Conservation (phyloP, 176 grass and related monocot species). For the Paspalum vaginatum region DNA sequence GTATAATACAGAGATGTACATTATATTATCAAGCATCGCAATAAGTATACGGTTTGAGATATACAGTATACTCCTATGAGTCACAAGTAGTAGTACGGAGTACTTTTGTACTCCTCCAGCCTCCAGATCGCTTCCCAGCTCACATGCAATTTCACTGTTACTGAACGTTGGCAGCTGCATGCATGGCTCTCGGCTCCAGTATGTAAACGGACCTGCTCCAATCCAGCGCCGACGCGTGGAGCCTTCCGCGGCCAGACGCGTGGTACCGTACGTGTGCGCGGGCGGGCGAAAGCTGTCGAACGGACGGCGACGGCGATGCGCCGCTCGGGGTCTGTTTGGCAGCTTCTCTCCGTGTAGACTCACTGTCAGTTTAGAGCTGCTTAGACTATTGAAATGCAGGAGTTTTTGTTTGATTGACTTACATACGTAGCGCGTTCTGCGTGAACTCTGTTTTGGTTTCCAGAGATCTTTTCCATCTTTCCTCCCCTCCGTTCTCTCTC, state of each 20-base stretch:
- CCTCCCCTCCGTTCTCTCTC: too few species aligned
- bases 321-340: too few species aligned
- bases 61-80: not conserved
- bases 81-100: too few species aligned
- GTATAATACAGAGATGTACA: not conserved
- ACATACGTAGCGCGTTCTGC: too few species aligned
- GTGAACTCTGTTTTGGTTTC: too few species aligned
- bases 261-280: not conserved
- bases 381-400: too few species aligned
- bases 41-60: not conserved
- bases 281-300: not conserved
- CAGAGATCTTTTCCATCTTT: too few species aligned
- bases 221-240: not conserved
- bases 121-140: too few species aligned
- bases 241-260: not conserved
- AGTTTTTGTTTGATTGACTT: too few species aligned
- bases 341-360: too few species aligned
- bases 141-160: not conserved
- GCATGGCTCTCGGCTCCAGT: not conserved
- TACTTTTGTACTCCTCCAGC: not conserved
- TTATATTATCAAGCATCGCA: not conserved
- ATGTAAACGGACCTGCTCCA: not conserved
- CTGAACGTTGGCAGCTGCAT: conserved; percentile 27
- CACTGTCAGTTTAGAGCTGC: too few species aligned
- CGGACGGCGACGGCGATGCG: not conserved